phyloP scores from a whole-genome alignment of 192 early-diverging fungal genomes.

The Gigaspora rosea region DNA sequence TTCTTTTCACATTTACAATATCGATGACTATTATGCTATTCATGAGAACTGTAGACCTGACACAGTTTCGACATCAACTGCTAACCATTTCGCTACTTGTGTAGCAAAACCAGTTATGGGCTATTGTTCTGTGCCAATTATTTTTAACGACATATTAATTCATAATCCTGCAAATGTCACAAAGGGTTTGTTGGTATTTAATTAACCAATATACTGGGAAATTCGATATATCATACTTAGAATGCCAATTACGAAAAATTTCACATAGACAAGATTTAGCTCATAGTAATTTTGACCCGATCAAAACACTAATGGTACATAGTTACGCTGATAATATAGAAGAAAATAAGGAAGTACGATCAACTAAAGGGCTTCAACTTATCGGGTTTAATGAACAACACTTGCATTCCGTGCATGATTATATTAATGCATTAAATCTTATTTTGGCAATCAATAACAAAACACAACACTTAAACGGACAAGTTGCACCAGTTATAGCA shows the following conservation, averaged over 20 bases:
- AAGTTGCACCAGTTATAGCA: background rate
- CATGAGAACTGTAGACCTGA: background rate
- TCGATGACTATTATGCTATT: slow-evolving; percentile 13
- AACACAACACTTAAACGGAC: background rate
- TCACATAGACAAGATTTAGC: background rate
- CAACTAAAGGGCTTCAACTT: background rate
- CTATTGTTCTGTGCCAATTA: background rate
- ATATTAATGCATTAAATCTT: background rate
- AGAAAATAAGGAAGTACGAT: background rate
- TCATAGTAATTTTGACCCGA: background rate
- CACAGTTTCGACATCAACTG: background rate
- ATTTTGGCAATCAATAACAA: background rate
- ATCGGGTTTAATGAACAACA: background rate
- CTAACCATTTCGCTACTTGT: background rate
- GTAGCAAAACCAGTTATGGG: background rate
- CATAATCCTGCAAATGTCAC: background rate
- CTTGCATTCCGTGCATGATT: background rate
- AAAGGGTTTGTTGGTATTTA: background rate
- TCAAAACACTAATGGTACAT: background rate
- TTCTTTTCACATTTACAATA: background rate
- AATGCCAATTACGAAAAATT: background rate
- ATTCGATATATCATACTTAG: background rate
- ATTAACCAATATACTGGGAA: background rate
- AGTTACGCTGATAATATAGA: background rate
- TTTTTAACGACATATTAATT: background rate